Conservation (phyloP, 2,329 filamentous ascomycete genomes). For the Aspergillus ustus region DNA sequence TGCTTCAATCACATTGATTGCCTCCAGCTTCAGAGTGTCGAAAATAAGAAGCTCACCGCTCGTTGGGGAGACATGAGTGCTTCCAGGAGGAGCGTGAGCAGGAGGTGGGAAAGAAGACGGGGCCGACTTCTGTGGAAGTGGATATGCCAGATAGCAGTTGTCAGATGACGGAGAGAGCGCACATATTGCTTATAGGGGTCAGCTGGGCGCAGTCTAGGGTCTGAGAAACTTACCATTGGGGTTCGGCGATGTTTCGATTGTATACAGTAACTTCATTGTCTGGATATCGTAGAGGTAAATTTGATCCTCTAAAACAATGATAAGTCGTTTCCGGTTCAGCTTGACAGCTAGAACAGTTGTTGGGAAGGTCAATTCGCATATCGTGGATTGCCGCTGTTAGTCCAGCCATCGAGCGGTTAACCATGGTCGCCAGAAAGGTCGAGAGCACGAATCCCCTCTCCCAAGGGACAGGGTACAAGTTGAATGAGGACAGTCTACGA, state of each 20-base stretch:
- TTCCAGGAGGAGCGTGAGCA: conserved; percentile 77
- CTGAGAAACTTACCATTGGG: conserved; percentile 62
- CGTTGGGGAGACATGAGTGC: conserved; percentile 78
- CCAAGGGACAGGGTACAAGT: background rate
- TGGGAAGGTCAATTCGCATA: conserved; percentile 98
- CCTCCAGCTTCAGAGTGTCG: conserved; percentile 85
- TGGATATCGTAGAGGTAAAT: conserved; percentile 99
- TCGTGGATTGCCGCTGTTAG: conserved; percentile 72
- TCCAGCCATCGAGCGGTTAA: conserved; percentile 20
- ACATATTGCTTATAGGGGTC: conserved; percentile 69
- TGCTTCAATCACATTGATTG: conserved; percentile 92
- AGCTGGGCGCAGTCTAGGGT: conserved; percentile 11
- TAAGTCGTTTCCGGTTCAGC: conserved; percentile 89
- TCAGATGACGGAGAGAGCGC: conserved; percentile 92
- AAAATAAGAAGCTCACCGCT: conserved; percentile 93
- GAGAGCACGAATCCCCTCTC: background rate
- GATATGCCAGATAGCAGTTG: conserved; percentile 94
- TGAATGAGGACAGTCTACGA: conserved; percentile 33
- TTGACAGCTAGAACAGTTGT: conserved; percentile 94
- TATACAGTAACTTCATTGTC: conserved; percentile 94
- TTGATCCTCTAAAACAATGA: conserved; percentile 91
- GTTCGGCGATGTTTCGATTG: conserved; percentile 92
- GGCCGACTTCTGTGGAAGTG: conserved; percentile 71
- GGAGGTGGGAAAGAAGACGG: conserved; percentile 63
- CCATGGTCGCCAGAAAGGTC: background rate